Base-by-base conservation (phyloP, 106 monocot genomes). In the Narthecium ossifragum region DNA sequence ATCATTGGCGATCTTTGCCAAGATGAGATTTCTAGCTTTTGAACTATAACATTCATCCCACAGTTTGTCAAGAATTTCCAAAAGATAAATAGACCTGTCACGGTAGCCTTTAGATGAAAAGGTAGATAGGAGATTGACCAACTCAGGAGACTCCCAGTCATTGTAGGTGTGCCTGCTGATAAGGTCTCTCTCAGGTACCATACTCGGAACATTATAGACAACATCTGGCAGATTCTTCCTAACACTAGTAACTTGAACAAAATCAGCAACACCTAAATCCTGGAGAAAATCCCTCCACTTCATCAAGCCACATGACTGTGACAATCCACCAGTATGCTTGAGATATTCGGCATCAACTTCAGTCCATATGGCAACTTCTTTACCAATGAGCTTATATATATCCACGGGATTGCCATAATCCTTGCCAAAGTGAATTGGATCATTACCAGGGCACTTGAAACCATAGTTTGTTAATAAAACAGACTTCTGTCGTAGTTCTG, bases 61-160 rank as follows among this genome's bases (percentile, higher is more conserved):
- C 69, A 88, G 55, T 57, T 79, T 80, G 66, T 98, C 91, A 66
- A 98, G 76, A 64, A 91, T 69, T 75, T 91, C 98, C 51, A 98
- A 69, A 76, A 98, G 83, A 79, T 76, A 91, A 30, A 74, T 84
- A 67, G 79, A 86, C 47, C 78, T 86, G 30, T 76, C 73, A 20
- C 81, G 54, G 59, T 36, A 56, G 30, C 76, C 81, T 48, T 70
- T 59, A 17, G 74, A 74, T 1, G 98, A 98, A 81, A 87, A 61
- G 34, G 54, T 66, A 48, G 78, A 87, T 53, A 98, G 51, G 5
- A 98, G 69, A 38, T 64, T 47, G 59, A 71, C 69, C 65, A 98
- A 67, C 65, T 98, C 91, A 47, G 80, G 60, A 22, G 98, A 98
- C 60, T 91, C 98, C 91, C 98, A 98, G 33, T 90, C 98, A 69